Evolutionary conservation across 164 flowering plant species (phyloP), one percentile per base, ranked within the genome.

Genomic region (Cinnamomum chago): DNA sequence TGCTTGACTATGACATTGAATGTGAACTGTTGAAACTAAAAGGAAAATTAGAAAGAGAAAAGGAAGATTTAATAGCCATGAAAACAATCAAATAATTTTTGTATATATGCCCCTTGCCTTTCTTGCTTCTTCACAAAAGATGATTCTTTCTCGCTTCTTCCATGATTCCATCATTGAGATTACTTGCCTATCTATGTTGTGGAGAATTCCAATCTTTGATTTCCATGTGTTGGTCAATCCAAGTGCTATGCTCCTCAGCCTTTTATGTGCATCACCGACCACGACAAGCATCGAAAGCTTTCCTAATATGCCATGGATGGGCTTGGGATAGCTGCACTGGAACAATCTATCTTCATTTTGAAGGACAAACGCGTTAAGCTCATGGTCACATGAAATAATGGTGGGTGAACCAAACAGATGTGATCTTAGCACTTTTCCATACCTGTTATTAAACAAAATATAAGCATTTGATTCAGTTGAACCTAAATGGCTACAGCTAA

Each of bases 261-360:
- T 88, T 79, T 82, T 88, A 78, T 93, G 98, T 58, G 81, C 79
- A 3, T 89, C 94, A 3, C 95, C 97, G 0, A 84, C 70, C 13
- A 84, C 88, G 0, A 84, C 76, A 40, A 93, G 81, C 83, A 92
- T 67, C 5, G 90, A 89, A 5, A 79, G 66, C n/a, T 81, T 80
- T 12, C 97, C 95, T 5, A 93, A 88, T 65, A 93, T 83, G n/a
- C 83, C 91, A 72, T 84, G 88, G 62, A 93, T 84, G 25, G 90
- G 75, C 79, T 88, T 90, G 15, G 95, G 98, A 72, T 93, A 93
- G 74, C 84, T 77, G 69, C 84, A 81, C 73, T 79, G 79, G 74
- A 93, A 93, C 7, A 90, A 85, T 84, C 72, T 93, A 72, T 80
- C 94, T 72, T 92, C 98, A 65, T 93, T 92, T 70, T 90, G 98